A percentile compares a stretch with the other conserved stretches of the same genome.
Evolutionary conservation across 2,329 filamentous ascomycete species (phyloP).

Genomic region (Alternaria triticimaculans): DNA sequence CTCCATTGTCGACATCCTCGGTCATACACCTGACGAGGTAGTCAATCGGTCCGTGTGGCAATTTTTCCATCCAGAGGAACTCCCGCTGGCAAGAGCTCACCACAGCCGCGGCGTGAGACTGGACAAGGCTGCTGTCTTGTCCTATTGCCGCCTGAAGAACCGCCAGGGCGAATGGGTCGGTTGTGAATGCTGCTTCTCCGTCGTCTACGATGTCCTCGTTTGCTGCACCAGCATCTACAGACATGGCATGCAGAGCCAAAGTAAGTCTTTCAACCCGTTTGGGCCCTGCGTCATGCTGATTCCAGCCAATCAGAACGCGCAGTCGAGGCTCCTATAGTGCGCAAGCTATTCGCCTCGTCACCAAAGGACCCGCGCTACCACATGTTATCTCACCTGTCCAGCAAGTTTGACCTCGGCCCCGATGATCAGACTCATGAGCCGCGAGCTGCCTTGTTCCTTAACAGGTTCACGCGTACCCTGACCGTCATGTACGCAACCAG

Average conservation of each 20-base stretch:
- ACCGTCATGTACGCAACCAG: constrained; percentile 87
- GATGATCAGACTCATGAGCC: constrained; percentile 71
- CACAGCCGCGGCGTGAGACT: constrained; percentile 76
- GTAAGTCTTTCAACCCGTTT: constrained; percentile 60
- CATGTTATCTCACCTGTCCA: constrained; percentile 84
- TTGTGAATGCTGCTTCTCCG: constrained; percentile 88
- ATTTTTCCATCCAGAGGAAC: constrained; percentile 83
- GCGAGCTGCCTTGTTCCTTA: constrained; percentile 82
- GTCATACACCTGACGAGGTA: constrained; percentile 78
- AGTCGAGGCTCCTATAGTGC: constrained; percentile 76
- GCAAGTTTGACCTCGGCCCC: constrained; percentile 72
- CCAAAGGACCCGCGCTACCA: constrained; percentile 85
- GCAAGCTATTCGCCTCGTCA: constrained; percentile 80
- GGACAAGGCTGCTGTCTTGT: constrained; percentile 84
- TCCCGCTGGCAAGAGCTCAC: constrained; percentile 74
- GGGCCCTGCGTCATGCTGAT: constrained; percentile 11
- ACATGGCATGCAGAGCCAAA: constrained; percentile 71
- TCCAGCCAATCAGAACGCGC: constrained; percentile 68
- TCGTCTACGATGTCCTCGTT: constrained; percentile 87
- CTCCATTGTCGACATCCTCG: constrained; percentile 82
- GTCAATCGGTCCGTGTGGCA: constrained; percentile 80
- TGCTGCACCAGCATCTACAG: constrained; percentile 82
- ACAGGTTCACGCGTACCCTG: constrained; percentile 82
- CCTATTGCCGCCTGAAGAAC: constrained; percentile 76
- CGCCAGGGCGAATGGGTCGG: constrained; percentile 74